Conservation (phyloP, 139 green algal species). For the Closterium sp. region DNA sequence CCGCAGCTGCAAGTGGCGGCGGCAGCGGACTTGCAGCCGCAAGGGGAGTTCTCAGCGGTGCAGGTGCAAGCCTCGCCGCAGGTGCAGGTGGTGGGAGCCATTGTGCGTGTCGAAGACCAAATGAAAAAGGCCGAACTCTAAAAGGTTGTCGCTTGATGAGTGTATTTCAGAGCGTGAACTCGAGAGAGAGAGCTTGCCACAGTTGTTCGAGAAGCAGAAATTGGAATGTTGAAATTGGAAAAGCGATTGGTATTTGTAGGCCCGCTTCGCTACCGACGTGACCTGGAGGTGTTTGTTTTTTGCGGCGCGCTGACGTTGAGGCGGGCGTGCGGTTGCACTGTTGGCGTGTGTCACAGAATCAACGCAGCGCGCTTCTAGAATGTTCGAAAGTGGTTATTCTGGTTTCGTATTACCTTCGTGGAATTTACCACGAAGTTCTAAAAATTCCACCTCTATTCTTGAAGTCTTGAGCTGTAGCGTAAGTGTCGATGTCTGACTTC, state of each 20-base stretch:
- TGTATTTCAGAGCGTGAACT: not conserved
- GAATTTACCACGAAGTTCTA: not conserved
- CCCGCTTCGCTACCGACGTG: not conserved
- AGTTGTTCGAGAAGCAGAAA: not conserved
- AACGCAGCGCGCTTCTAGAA: not conserved
- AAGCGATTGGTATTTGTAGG: not conserved
- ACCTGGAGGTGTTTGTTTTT: not conserved
- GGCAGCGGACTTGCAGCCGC: not conserved
- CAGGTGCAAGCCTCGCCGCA: not conserved
- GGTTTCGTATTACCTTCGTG: not conserved
- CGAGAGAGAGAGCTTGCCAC: not conserved
- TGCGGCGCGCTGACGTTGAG: not conserved
- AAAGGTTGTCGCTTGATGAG: not conserved
- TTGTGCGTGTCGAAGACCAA: not conserved
- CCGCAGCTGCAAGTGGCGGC: not conserved
- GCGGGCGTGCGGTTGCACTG: not conserved
- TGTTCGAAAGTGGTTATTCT: not conserved
- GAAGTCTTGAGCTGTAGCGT: no score
- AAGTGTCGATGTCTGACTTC: not conserved
- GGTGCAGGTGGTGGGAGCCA: not conserved
- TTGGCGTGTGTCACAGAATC: not conserved
- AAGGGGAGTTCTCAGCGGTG: not conserved
- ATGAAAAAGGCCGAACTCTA: not conserved
- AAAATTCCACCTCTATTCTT: no score
- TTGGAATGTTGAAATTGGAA: not conserved